Percentiles rank a stretch among this genome's conserved stretches.
Conservation (phyloP, 2,329 filamentous ascomycete genomes). For the Botrytis tulipae region DNA sequence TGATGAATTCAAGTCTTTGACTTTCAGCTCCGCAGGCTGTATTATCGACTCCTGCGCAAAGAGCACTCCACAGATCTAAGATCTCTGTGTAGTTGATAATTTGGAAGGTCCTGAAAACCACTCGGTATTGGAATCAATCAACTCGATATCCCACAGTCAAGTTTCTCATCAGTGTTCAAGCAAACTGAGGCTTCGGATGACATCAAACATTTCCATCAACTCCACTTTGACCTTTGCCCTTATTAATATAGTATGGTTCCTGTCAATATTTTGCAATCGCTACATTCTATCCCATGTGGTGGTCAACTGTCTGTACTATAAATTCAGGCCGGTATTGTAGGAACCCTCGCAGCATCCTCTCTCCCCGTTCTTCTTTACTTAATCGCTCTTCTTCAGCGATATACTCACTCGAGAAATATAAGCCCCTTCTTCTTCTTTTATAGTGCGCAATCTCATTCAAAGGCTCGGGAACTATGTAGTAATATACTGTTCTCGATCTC, state of each 20-base stretch:
- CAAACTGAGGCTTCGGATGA: neutral
- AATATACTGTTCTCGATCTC: neutral
- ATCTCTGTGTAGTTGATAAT: neutral
- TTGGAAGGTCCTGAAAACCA: neutral
- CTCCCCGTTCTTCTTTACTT: neutral
- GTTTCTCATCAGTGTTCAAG: neutral
- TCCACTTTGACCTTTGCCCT: neutral
- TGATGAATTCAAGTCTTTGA: neutral
- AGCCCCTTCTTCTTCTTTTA: neutral
- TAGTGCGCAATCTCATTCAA: neutral
- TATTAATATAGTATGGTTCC: fast-evolving
- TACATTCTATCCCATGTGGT: neutral
- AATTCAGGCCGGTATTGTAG: neutral
- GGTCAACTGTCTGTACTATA: neutral
- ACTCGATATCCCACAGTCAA: neutral
- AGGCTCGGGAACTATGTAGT: neutral
- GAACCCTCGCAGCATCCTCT: neutral
- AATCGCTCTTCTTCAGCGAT: neutral
- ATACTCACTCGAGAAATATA: neutral
- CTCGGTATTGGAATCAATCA: neutral
- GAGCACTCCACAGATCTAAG: neutral
- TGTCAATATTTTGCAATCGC: neutral
- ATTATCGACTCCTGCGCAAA: neutral
- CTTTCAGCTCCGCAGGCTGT: neutral
- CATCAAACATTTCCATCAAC: neutral